phyloP scores from a whole-genome alignment of 106 monocot species.

The Platanthera zijinensis region DNA sequence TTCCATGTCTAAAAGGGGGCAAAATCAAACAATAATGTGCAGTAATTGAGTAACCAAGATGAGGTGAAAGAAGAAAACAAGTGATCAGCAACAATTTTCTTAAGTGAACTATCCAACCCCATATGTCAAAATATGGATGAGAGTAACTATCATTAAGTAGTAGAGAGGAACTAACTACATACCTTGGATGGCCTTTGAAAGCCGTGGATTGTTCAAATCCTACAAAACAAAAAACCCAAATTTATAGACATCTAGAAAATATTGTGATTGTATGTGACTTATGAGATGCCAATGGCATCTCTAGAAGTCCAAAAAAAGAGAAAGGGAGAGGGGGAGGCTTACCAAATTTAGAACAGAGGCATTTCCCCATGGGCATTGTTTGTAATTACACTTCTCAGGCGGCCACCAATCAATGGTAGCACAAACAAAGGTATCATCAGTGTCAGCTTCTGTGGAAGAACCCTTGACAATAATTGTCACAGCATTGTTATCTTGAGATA shows the following conservation, averaged over 20 bases:
- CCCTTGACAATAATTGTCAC: slow-evolving; percentile 43
- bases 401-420: slow-evolving; percentile 99
- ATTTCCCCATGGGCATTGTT: slow-evolving; percentile 85
- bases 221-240: not conserved
- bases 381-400: slow-evolving; percentile 78
- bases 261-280: no score
- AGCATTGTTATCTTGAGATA: slow-evolving; percentile 19
- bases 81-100: not conserved
- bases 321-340: not conserved
- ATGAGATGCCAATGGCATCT: no score
- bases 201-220: slow-evolving; percentile 2
- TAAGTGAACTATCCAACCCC: not conserved
- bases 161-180: not conserved
- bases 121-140: not conserved
- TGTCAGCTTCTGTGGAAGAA: slow-evolving; percentile 45
- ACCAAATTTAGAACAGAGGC: slow-evolving; percentile 78
- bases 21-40: not conserved
- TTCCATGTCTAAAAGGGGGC: slow-evolving; percentile 5
- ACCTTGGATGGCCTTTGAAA: slow-evolving; percentile 10
- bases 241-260: not conserved
- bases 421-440: slow-evolving; percentile 61
- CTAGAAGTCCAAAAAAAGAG: no score
- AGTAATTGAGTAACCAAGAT: not conserved
- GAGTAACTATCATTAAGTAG: not conserved
- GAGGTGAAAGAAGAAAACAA: not conserved